phyloP scores from a whole-genome alignment of 2,329 filamentous ascomycete species.

The Pseudogymnoascus sp. region DNA sequence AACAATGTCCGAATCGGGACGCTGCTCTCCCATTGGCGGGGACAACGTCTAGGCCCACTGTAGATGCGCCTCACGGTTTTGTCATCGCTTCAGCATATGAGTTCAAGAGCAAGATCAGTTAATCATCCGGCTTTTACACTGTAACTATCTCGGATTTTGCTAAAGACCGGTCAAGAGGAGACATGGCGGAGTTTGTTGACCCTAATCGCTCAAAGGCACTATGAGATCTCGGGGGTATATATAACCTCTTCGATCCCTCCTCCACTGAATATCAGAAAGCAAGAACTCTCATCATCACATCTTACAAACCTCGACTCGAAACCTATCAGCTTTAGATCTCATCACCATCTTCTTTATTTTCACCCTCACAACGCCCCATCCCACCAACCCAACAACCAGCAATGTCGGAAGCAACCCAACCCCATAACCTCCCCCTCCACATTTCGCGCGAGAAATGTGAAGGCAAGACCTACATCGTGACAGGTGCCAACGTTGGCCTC shows the following conservation, averaged over 20 bases:
- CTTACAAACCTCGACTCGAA: neutral
- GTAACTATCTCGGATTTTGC: slow-evolving; percentile 5
- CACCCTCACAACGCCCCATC: neutral
- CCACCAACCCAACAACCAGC: neutral
- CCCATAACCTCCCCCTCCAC: slow-evolving; percentile 11
- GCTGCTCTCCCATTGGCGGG: neutral
- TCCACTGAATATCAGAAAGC: neutral
- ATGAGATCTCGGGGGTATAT: neutral
- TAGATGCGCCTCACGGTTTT: neutral
- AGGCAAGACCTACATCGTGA: slow-evolving; percentile 21
- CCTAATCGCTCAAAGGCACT: neutral
- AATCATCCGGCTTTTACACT: neutral
- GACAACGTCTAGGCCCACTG: neutral
- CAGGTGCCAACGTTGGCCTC: slow-evolving; percentile 34
- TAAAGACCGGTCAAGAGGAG: neutral
- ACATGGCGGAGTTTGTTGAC: neutral
- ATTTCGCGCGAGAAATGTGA: slow-evolving; percentile 7
- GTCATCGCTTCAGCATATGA: neutral
- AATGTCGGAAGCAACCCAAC: slow-evolving; percentile 2
- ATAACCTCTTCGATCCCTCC: neutral
- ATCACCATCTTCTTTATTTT: neutral
- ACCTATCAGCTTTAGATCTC: neutral
- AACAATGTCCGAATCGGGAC: neutral
- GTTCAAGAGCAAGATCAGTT: neutral
- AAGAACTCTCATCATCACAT: neutral